Conservation (phyloP, 2,329 filamentous ascomycete genomes). For the Fusarium incarnatum region DNA sequence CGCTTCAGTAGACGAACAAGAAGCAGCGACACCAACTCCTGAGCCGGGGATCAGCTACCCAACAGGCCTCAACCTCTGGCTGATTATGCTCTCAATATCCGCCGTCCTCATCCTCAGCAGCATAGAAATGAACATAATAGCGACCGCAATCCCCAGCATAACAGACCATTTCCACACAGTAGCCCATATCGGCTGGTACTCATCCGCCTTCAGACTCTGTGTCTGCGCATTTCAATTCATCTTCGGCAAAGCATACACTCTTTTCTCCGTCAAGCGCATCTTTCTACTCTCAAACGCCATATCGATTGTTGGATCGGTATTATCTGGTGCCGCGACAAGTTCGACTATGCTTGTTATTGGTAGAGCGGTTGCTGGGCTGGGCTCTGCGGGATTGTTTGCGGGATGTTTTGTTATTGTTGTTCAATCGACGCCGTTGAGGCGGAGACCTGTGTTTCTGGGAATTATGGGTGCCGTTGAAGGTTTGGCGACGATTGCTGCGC, state of each 20-base stretch:
- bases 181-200: constrained; percentile 43
- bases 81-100: constrained; percentile 4
- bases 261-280: constrained; percentile 41
- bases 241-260: constrained; percentile 28
- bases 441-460: constrained; percentile 11
- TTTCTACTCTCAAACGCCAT: constrained; percentile 55
- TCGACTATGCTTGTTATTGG: constrained; percentile 59
- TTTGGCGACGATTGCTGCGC: constrained; percentile 34
- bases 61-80: constrained; percentile 2
- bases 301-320: constrained; percentile 59
- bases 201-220: constrained; percentile 51
- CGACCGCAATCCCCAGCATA: constrained; percentile 44
- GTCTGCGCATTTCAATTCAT: constrained; percentile 53
- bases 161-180: constrained; percentile 44
- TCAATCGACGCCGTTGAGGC: not conserved
- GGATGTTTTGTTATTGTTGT: constrained; percentile 46
- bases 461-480: constrained; percentile 32
- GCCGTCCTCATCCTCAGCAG: constrained; percentile 28
- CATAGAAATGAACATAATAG: constrained; percentile 43
- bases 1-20: fast-evolving
- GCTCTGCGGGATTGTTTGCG: constrained; percentile 55
- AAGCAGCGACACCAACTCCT: fast-evolving
- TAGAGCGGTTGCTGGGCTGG: constrained; percentile 58
- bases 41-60: not conserved
- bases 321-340: constrained; percentile 57